Conservation (phyloP, 306 rosid species). For the Boehmeria nivea region DNA sequence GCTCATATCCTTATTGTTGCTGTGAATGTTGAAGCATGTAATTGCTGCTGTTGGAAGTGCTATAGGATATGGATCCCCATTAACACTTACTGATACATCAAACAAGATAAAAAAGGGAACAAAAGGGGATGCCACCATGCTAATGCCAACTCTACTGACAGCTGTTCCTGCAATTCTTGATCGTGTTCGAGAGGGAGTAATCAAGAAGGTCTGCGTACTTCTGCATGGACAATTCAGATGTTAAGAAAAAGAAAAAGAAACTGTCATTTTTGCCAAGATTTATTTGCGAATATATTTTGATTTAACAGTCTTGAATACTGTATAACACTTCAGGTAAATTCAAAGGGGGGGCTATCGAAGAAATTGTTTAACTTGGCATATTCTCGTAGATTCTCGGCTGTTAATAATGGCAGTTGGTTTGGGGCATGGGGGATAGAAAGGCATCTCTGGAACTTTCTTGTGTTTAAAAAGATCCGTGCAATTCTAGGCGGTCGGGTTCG, state of each 20-base stretch:
- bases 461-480: slow-evolving; percentile 80
- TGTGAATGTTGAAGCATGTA: slow-evolving; percentile 46
- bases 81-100: slow-evolving; percentile 94
- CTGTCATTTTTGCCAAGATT: background rate
- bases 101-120: slow-evolving; percentile 87
- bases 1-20: no score
- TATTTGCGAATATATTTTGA: slow-evolving; percentile 8
- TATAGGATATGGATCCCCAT: slow-evolving; percentile 92
- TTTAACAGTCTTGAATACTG: slow-evolving; percentile 16
- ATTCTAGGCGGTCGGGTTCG: slow-evolving; percentile 87
- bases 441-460: slow-evolving; percentile 68
- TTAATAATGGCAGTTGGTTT: slow-evolving; percentile 83
- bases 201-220: slow-evolving; percentile 53
- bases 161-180: slow-evolving; percentile 98
- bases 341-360: slow-evolving; percentile 73
- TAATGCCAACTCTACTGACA: slow-evolving; percentile 82
- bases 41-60: slow-evolving; percentile 78
- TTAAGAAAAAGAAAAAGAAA: background rate
- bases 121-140: slow-evolving; percentile 68
- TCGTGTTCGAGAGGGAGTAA: slow-evolving; percentile 92
- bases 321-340: slow-evolving; percentile 58
- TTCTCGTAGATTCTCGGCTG: slow-evolving; percentile 72
- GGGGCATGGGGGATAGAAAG: slow-evolving; percentile 93
- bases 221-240: background rate
- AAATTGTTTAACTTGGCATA: slow-evolving; percentile 83